A percentile compares a stretch with the other conserved stretches of the same genome.
phyloP scores from a whole-genome alignment of 2,329 filamentous ascomycete genomes.

The Talaromyces marneffei region DNA sequence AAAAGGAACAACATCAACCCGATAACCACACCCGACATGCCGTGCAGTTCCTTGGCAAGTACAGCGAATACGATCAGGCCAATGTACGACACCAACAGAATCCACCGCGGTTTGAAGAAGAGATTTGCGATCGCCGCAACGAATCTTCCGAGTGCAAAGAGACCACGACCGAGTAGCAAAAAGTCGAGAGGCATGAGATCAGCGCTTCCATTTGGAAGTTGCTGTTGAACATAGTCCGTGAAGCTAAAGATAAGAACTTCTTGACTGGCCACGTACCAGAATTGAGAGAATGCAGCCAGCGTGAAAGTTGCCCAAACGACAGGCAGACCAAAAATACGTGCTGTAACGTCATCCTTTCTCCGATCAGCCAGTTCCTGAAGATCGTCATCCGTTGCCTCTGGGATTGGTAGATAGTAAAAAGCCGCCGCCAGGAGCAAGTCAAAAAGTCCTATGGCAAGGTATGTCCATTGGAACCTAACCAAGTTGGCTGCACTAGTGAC shows the following conservation, averaged over 20 bases:
- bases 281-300: slow-evolving; percentile 51
- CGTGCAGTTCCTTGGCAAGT: slow-evolving; percentile 47
- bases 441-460: slow-evolving; percentile 58
- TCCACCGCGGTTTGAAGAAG: slow-evolving; percentile 53
- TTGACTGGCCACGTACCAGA: slow-evolving; percentile 57
- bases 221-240: slow-evolving; percentile 37
- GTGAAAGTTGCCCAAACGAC: slow-evolving; percentile 54
- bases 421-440: slow-evolving; percentile 53
- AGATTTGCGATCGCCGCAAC: slow-evolving; percentile 48
- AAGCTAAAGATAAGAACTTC: slow-evolving; percentile 51
- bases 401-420: slow-evolving; percentile 58
- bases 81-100: slow-evolving; percentile 50
- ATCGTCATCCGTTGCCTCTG: slow-evolving; percentile 57
- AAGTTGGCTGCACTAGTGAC: slow-evolving; percentile 46
- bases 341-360: slow-evolving; percentile 45
- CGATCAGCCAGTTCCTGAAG: slow-evolving; percentile 51
- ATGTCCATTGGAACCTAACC: slow-evolving; percentile 60
- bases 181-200: slow-evolving; percentile 34
- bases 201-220: slow-evolving; percentile 31
- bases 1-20: slow-evolving; percentile 53
- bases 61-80: slow-evolving; percentile 49
- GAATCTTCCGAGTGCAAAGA: slow-evolving; percentile 56
- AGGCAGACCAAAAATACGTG: slow-evolving; percentile 41
- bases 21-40: slow-evolving; percentile 42
- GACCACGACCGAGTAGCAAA: slow-evolving; percentile 51